These are phyloP conservation scores for Suillus decipiens DNA, from an alignment of 768 basidiomycete species.

Conservation along the genomic window DNA sequence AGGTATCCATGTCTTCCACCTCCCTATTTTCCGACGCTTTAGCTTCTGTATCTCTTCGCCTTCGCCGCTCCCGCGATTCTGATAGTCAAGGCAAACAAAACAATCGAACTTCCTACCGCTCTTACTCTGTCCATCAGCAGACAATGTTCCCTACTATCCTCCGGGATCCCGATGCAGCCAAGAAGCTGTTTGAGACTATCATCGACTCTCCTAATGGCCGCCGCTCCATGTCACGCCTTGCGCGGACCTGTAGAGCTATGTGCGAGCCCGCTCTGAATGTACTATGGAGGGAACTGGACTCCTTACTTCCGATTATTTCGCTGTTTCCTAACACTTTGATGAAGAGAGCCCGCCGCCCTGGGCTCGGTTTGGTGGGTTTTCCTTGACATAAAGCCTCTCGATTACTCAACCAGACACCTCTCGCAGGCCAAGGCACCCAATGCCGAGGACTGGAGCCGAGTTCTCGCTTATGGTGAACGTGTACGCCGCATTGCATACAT, in stretches of 20 bases:
- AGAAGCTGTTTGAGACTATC: conserved; percentile 51
- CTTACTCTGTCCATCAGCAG: conserved; percentile 50
- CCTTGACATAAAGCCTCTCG: conserved; percentile 10
- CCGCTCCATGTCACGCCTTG: conserved; percentile 67
- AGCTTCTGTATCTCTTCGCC: conserved; percentile 35
- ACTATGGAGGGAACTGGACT: conserved; percentile 80
- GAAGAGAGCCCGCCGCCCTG: conserved; percentile 71
- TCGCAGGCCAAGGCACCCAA: conserved; percentile 59
- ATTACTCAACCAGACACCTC: conserved; percentile 4
- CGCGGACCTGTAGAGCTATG: conserved; percentile 74
- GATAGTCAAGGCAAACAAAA: conserved; percentile 29
- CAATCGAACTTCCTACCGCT: conserved; percentile 35
- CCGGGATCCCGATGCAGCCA: conserved; percentile 61
- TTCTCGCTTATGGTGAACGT: conserved; percentile 67
- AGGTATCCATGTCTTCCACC: conserved; percentile 36
- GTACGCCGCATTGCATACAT: conserved; percentile 71
- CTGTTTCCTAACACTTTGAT: conserved; percentile 69
- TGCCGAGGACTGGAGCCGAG: conserved; percentile 66
- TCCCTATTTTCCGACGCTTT: conserved; percentile 40
- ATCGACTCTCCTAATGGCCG: conserved; percentile 63
- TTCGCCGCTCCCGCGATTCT: conserved; percentile 34
- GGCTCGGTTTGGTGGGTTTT: conserved; percentile 69
- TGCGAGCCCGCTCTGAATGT: conserved; percentile 70
- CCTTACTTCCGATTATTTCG: conserved; percentile 68
- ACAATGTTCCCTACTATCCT: conserved; percentile 57